Base-by-base conservation (phyloP, 23 red algal species). In the Gracilariopsis chorda region DNA sequence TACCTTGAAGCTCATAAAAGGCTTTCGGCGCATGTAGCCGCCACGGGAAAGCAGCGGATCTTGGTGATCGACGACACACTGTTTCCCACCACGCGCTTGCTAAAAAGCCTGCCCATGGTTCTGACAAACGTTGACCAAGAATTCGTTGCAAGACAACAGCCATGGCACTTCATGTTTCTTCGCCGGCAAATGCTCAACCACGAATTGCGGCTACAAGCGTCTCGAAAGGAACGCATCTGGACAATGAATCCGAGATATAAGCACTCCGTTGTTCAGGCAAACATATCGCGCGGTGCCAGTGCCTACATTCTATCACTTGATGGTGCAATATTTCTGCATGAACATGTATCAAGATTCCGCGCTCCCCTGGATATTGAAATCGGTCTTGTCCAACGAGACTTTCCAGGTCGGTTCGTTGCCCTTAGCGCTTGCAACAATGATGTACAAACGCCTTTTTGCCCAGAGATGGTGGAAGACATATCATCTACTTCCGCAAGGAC, bases 331-430 rank as follows among this genome's bases (percentile, higher is more conserved):
- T 88, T 84, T 25, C 67, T 96, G 4, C 43, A 79, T 5, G 67
- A 92, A 30, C 88, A 88, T 40, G 79, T 96, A 11, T 40, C 28
- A 52, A 49, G 40, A 33, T 96, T 79, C 76, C 83, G 84, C 11
- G 90, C 59, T 25, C 94, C 94, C 24, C 82, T 96, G 12, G 94
- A 96, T 75, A 61, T 96, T 46, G 84, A 96, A 63, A 77, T 96
- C 34, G 82, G 73, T 25, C 59, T 84, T 7, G 25, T 96, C 24
- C 94, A 96, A 48, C 53, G 35, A 36, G 79, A 96, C 8, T 80
- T 80, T 42, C 24, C 12, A 25, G 35, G 78, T 29, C 80, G 93
- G 25, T 93, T 96, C 68, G 80, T 96, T 30, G 83, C 86, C 21
- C 84, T 96, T 21, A 91, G 85, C 62, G 88, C 80, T 1, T 93